These are phyloP conservation scores for Pichia membranifaciens DNA, from an alignment of 805 yeast genomes.

Conservation along the genomic window DNA sequence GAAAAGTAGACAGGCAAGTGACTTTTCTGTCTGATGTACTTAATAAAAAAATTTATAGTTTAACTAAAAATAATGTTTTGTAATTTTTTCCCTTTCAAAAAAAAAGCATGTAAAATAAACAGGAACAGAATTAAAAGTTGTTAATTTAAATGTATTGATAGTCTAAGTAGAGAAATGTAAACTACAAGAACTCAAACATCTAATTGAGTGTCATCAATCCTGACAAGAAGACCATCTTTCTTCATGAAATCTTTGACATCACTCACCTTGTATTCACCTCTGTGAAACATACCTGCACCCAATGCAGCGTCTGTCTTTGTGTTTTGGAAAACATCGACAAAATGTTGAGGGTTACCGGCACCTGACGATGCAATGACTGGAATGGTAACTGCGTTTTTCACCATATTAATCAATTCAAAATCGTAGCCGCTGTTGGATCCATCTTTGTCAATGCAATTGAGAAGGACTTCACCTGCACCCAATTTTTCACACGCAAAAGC, in stretches of 20 bases:
- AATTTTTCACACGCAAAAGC: constrained; percentile 83
- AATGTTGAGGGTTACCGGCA: constrained; percentile 91
- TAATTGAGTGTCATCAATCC: constrained; percentile 44
- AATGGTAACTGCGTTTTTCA: constrained; percentile 68
- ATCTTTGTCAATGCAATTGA: constrained; percentile 95
- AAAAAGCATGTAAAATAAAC: too few relatives aligned
- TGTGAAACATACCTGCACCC: constrained; percentile 98
- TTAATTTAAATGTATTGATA: too few relatives aligned
- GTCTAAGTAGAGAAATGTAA: not conserved
- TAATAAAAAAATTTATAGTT: not conserved
- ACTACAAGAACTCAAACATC: not conserved
- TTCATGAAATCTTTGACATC: constrained; percentile 71
- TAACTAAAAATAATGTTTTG: not conserved
- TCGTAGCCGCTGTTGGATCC: constrained; percentile 95
- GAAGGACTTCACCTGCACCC: constrained; percentile 93
- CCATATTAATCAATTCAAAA: constrained; percentile 72
- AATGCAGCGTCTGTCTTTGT: constrained; percentile 93
- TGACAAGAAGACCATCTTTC: constrained; percentile 60
- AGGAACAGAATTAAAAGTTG: too few relatives aligned
- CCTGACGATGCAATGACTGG: constrained; percentile 98
- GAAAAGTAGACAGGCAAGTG: not conserved
- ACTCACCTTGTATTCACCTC: constrained; percentile 84
- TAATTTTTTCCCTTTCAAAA: not conserved
- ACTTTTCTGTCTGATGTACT: too few relatives aligned
- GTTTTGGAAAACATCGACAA: constrained; percentile 75